phyloP scores from a whole-genome alignment of 495 filamentous ascomycete species.

The Chaetomium cochliodes region DNA sequence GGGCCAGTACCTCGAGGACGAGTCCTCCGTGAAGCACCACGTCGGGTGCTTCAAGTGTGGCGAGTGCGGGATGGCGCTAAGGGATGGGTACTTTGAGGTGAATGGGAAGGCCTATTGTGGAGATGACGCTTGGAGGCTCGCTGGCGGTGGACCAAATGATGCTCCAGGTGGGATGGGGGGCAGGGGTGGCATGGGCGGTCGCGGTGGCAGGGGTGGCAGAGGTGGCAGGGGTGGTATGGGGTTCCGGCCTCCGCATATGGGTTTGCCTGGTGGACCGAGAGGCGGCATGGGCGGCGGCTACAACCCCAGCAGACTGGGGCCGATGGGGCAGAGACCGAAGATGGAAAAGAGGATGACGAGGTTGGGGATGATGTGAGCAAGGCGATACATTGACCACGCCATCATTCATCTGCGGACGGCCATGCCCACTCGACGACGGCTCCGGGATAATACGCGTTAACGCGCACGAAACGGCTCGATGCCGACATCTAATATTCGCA shows the following conservation, averaged over 20 bases:
- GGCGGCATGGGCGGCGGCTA: constrained; percentile 3
- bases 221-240: constrained; percentile 4
- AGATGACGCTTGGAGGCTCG: constrained; percentile 69
- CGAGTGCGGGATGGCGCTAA: constrained; percentile 57
- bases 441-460: constrained; percentile 3
- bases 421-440: background rate
- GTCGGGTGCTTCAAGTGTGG: constrained; percentile 80
- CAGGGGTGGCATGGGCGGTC: background rate
- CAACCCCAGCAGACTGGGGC: constrained; percentile 24
- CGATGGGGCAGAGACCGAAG: constrained; percentile 33
- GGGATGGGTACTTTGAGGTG: constrained; percentile 64
- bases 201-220: background rate
- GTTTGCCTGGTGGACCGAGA: constrained; percentile 16
- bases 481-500: constrained; percentile 1
- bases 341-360: constrained; percentile 78
- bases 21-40: constrained; percentile 76
- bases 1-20: constrained; percentile 90
- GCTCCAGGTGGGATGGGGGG: background rate
- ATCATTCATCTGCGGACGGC: background rate
- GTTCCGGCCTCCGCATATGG: constrained; percentile 1
- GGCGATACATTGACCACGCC: background rate
- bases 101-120: constrained; percentile 69
- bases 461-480: constrained; percentile 21
- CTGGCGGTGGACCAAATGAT: constrained; percentile 29
- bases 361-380: constrained; percentile 76